Percentiles rank a stretch among this genome's conserved stretches.
These are phyloP conservation scores for Gloeostereum incarnatum DNA, from an alignment of 768 basidiomycete species.

Conservation along the genomic window DNA sequence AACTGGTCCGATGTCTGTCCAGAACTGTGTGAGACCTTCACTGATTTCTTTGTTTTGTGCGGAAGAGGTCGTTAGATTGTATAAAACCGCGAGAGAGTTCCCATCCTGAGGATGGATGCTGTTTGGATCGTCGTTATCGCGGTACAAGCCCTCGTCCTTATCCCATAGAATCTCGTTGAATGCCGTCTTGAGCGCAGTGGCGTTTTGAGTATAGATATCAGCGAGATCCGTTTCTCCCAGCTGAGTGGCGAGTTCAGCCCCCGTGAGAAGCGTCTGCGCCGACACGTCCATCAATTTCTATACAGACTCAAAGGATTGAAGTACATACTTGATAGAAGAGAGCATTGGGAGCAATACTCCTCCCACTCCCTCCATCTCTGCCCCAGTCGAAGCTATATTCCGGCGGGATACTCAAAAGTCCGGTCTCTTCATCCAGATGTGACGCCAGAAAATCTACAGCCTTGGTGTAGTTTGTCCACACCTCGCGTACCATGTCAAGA, in stretches of 20 bases:
- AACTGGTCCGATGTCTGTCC: conserved; percentile 43
- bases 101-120: conserved; percentile 48
- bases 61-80: conserved; percentile 33
- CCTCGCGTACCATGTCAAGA: conserved; percentile 32
- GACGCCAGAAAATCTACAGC: conserved; percentile 44
- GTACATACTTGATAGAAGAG: conserved; percentile 33
- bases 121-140: conserved; percentile 45
- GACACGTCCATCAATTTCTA: background rate
- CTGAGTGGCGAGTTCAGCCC: conserved; percentile 31
- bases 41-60: conserved; percentile 33
- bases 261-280: conserved; percentile 36
- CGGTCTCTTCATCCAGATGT: conserved; percentile 48
- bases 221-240: conserved; percentile 25
- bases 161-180: conserved; percentile 50
- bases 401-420: no score
- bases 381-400: conserved; percentile 60
- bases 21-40: conserved; percentile 36
- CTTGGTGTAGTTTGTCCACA: conserved; percentile 50
- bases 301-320: conserved; percentile 2
- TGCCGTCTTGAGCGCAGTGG: conserved; percentile 33
- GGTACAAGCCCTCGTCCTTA: conserved; percentile 35
- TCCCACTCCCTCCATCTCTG: conserved; percentile 42
- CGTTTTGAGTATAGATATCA: conserved; percentile 30
- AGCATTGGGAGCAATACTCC: conserved; percentile 49
- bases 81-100: conserved; percentile 46